Evolutionary conservation across 2,329 filamentous ascomycete genomes (phyloP), one percentile per base, ranked within the genome.

Genomic region (Thermoascus crustaceus): DNA sequence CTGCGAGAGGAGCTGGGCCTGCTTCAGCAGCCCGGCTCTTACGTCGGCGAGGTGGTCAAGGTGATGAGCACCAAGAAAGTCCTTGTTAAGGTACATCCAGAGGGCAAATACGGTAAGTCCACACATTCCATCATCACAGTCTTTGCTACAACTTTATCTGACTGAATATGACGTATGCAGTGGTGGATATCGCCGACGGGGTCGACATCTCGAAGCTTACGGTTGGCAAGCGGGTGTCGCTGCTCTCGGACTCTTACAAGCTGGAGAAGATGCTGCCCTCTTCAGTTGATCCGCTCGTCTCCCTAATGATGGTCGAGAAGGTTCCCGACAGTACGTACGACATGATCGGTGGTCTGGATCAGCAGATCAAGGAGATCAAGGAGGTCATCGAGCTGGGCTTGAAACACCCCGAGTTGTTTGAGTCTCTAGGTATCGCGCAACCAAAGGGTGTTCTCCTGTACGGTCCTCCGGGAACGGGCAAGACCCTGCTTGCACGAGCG

Each of bases 221-320:
- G 39, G 81, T 93, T 45, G 91, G 91, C 65, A 98, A 98, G 72
- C 87, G 91, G 50, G 91, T 98, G 45, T 94, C 91, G 36, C 76
- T 98, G 29, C 77, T 98, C 39, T 95, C 88, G 53, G 91, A 98
- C 63, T 89, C 85, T 48, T 98, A 98, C 75, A 95, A 95, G 68
- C 81, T 98, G 53, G 91, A 96, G 61, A 95, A 95, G 72, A 93
- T 96, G 69, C 79, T 98, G 7, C 91, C 91, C 13, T 96, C 91
- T 37, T 98, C 91, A 13, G 91, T 98, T 58, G 91, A 98, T 58
- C 91, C 91, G 23, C 82, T 98, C 39, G 91, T 98, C 38, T 98
- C 91, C 22, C 84, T 98, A 61, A 98, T 98, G 91, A 98, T 98
- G 91, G 91, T 98, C 34, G 91, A 98, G 63, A 98, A 98, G 74